A percentile compares a stretch with the other conserved stretches of the same genome.
These are phyloP conservation scores for Linum lewisii DNA, from an alignment of 345 rosid genomes.

Conservation along the genomic window DNA sequence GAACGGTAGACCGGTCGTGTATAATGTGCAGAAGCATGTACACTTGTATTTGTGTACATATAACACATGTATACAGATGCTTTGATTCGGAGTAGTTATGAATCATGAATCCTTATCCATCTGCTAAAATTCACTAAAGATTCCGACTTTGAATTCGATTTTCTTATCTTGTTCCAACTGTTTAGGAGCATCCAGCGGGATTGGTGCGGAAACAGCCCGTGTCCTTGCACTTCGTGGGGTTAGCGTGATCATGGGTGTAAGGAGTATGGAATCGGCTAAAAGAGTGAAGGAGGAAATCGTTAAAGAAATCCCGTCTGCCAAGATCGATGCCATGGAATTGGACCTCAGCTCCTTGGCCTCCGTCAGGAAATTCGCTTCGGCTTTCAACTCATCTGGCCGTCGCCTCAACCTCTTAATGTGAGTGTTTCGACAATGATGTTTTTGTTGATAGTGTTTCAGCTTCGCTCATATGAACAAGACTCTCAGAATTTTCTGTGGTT, in stretches of 20 bases:
- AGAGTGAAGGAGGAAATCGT: conserved; percentile 46
- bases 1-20: too few relatives aligned
- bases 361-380: conserved; percentile 46
- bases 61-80: too few relatives aligned
- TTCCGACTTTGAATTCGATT: not conserved
- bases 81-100: too few relatives aligned
- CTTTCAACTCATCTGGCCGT: conserved; percentile 40
- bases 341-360: conserved; percentile 73
- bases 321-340: conserved; percentile 61
- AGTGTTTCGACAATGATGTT: conserved; percentile 7
- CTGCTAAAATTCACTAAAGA: too few relatives aligned
- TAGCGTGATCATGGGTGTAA: conserved; percentile 56
- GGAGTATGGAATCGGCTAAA: conserved; percentile 49
- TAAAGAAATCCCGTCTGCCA: conserved; percentile 45
- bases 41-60: too few relatives aligned
- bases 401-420: conserved; percentile 61
- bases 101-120: too few relatives aligned
- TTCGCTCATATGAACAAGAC: too few relatives aligned
- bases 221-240: conserved; percentile 77
- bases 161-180: not conserved
- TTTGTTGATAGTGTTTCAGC: too few relatives aligned
- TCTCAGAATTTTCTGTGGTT: not conserved
- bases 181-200: conserved; percentile 73
- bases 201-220: conserved; percentile 59
- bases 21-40: too few relatives aligned